Conservation (phyloP, 1,284 basidiomycete genomes). For the Melampsora larici-populina region DNA sequence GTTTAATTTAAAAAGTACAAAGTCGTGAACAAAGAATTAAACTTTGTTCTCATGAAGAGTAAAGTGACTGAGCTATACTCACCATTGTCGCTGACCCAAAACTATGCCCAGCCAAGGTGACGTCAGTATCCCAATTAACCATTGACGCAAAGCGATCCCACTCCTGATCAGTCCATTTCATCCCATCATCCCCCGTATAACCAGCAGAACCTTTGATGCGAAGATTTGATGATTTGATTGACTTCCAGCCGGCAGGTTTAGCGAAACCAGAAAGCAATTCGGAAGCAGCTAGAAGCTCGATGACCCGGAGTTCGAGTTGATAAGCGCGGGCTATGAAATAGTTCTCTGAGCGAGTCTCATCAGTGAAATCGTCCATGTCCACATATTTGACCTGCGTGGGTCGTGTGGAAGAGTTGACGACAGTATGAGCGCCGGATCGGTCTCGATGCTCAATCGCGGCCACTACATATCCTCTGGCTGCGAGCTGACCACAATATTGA, state of each 20-base stretch:
- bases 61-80: neutral
- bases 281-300: constrained; percentile 20
- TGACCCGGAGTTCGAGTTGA: constrained; percentile 25
- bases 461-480: constrained; percentile 57
- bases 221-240: constrained; percentile 12
- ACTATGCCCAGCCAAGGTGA: constrained; percentile 38
- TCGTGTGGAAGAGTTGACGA: neutral
- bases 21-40: neutral
- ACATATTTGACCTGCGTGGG: neutral
- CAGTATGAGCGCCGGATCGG: constrained; percentile 10
- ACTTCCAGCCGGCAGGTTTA: constrained; percentile 15
- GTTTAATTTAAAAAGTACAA: neutral
- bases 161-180: constrained; percentile 21
- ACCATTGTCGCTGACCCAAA: constrained; percentile 39
- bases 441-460: constrained; percentile 58
- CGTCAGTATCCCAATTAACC: constrained; percentile 25
- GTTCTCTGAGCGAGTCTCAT: constrained; percentile 15
- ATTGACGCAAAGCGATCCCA: constrained; percentile 16
- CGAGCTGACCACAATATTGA: constrained; percentile 57
- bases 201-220: constrained; percentile 22
- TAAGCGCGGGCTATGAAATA: constrained; percentile 15
- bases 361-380: constrained; percentile 21
- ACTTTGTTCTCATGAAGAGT: neutral
- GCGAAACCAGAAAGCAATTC: constrained; percentile 8
- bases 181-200: constrained; percentile 37